Conservation (phyloP, 2,329 filamentous ascomycete genomes). For the Trichoderma cornu-damae region DNA sequence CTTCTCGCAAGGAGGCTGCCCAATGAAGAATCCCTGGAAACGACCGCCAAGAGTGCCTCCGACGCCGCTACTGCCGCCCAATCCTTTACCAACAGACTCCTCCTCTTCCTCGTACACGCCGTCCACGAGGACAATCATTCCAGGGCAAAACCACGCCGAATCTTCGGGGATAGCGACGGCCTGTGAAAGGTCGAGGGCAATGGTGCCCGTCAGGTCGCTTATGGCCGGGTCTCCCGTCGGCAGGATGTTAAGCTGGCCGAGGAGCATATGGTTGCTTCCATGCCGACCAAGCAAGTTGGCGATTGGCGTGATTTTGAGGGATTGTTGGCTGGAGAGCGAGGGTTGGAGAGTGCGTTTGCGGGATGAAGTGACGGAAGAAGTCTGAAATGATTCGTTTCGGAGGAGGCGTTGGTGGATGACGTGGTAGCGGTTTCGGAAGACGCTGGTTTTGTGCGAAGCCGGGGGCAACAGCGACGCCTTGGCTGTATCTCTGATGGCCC, state of each 20-base stretch:
- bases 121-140: conserved; percentile 93
- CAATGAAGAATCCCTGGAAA: conserved; percentile 86
- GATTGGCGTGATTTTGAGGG: conserved; percentile 86
- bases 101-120: conserved; percentile 96
- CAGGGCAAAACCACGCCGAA: conserved; percentile 86
- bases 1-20: conserved; percentile 85
- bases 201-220: conserved; percentile 82
- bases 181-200: conserved; percentile 74
- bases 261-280: conserved; percentile 76
- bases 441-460: conserved; percentile 72
- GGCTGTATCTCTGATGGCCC: conserved; percentile 46
- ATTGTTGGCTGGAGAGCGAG: conserved; percentile 59
- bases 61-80: conserved; percentile 74
- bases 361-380: conserved; percentile 64
- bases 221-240: conserved; percentile 79
- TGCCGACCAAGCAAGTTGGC: conserved; percentile 70
- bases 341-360: conserved; percentile 50
- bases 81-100: conserved; percentile 59
- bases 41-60: conserved; percentile 88
- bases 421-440: conserved; percentile 88
- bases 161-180: conserved; percentile 78
- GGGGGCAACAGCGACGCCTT: conserved; percentile 69
- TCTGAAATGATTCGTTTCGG: conserved; percentile 89
- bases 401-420: conserved; percentile 87
- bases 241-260: conserved; percentile 75